Conservation (phyloP, 2,329 filamentous ascomycete genomes). For the Nemania sp. region DNA sequence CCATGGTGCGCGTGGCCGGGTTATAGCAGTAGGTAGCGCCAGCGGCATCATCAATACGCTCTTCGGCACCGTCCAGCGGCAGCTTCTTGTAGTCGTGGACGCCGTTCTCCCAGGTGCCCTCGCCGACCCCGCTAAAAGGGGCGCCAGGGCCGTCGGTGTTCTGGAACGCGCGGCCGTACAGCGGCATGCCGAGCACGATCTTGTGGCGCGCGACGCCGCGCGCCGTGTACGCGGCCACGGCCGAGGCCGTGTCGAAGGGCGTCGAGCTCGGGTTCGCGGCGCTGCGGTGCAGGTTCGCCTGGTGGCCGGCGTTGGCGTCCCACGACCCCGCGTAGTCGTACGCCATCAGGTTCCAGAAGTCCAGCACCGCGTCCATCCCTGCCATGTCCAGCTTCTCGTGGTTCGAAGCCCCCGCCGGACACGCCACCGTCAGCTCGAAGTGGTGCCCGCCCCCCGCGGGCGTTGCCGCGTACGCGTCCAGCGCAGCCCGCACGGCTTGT, state of each 20-base stretch:
- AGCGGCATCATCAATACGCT: slow-evolving; percentile 63
- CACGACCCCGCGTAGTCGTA: slow-evolving; percentile 88
- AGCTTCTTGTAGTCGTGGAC: slow-evolving; percentile 89
- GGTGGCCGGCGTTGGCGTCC: slow-evolving; percentile 73
- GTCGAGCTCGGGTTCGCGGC: slow-evolving; percentile 63
- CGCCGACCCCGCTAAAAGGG: slow-evolving; percentile 71
- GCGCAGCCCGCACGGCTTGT: slow-evolving; percentile 55
- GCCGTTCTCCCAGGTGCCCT: slow-evolving; percentile 82
- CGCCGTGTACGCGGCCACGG: slow-evolving; percentile 70
- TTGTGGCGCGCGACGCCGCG: slow-evolving; percentile 67
- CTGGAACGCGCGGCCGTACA: slow-evolving; percentile 86
- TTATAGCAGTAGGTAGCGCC: slow-evolving; percentile 81
- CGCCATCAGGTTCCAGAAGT: slow-evolving; percentile 84
- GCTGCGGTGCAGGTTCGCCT: slow-evolving; percentile 75
- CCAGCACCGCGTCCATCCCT: slow-evolving; percentile 66
- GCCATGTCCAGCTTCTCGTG: slow-evolving; percentile 64
- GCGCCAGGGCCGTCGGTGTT: slow-evolving; percentile 75
- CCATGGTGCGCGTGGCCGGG: slow-evolving; percentile 61
- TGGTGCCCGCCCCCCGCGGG: slow-evolving; percentile 34
- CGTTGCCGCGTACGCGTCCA: slow-evolving; percentile 58
- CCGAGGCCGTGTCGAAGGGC: slow-evolving; percentile 75
- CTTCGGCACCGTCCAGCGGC: slow-evolving; percentile 67
- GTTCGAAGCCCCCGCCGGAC: slow-evolving; percentile 64
- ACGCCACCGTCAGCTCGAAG: slow-evolving; percentile 68
- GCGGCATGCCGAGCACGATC: slow-evolving; percentile 86